Conservation (phyloP, 495 filamentous ascomycete species). For the Chaetomium fimeti region DNA sequence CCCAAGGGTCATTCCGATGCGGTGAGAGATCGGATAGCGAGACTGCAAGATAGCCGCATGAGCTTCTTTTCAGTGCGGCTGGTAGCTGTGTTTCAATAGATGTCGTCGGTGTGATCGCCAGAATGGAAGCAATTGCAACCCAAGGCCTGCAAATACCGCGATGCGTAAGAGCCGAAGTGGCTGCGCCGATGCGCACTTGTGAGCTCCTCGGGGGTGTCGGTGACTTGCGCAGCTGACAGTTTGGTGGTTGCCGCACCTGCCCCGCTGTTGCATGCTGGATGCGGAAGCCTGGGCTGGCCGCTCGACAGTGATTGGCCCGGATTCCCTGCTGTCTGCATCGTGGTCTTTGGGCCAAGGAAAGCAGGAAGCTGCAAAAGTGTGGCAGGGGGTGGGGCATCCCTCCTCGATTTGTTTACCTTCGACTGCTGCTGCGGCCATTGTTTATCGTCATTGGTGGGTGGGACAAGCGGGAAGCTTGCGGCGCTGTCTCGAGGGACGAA, state of each 20-base stretch:
- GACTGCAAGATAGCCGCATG: background rate
- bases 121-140: slow-evolving; percentile 11
- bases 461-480: background rate
- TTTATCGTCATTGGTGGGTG: background rate
- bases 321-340: background rate
- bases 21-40: background rate
- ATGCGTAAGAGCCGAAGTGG: background rate
- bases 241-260: slow-evolving; percentile 2
- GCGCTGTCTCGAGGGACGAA: slow-evolving; percentile 7
- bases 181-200: slow-evolving; percentile 23
- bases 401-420: slow-evolving; percentile 9
- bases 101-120: slow-evolving; percentile 1
- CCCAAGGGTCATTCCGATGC: background rate
- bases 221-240: slow-evolving; percentile 18
- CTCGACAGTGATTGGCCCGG: background rate
- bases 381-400: slow-evolving; percentile 12
- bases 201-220: background rate
- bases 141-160: background rate
- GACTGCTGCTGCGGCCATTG: background rate
- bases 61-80: background rate
- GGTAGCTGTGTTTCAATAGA: background rate
- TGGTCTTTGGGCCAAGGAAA: slow-evolving; percentile 3
- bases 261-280: slow-evolving; percentile 1
- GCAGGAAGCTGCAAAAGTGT: slow-evolving; percentile 2
- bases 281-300: background rate